Evolutionary conservation across 2,329 filamentous ascomycete species (phyloP).

Genomic region (Neoascochyta sp.): DNA sequence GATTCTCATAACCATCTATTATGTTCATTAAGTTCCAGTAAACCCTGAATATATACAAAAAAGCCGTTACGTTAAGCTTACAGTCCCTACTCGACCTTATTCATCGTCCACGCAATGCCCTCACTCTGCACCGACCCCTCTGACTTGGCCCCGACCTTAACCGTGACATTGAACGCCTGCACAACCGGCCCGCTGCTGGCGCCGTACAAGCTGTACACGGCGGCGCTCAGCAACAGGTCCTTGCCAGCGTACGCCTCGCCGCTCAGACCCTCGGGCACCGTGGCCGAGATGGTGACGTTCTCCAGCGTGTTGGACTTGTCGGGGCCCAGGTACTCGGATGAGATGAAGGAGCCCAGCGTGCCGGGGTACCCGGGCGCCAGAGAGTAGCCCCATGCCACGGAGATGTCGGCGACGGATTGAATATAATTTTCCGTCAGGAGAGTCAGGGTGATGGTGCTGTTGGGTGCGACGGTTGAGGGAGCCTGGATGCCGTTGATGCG

Average conservation of each 20-base stretch:
- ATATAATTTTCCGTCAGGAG: constrained; percentile 45
- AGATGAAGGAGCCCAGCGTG: constrained; percentile 30
- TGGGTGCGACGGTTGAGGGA: constrained; percentile 42
- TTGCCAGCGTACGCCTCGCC: constrained; percentile 9
- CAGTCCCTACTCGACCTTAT: too few species aligned
- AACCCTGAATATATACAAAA: too few species aligned
- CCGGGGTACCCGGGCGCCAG: constrained; percentile 18
- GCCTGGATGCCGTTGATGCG: constrained; percentile 46
- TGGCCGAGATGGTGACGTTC: constrained; percentile 22
- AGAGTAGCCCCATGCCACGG: constrained; percentile 44
- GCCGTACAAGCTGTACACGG: constrained; percentile 27
- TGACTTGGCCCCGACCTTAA: constrained; percentile 12
- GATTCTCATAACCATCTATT: too few species aligned
- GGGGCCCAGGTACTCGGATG: constrained; percentile 40
- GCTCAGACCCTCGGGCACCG: constrained; percentile 9
- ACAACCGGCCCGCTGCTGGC: constrained; percentile 7
- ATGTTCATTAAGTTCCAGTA: too few species aligned
- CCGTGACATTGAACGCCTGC: constrained; percentile 16
- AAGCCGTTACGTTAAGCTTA: too few species aligned
- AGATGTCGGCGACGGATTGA: constrained; percentile 45
- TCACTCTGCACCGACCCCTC: constrained; percentile 8
- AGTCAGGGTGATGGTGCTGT: constrained; percentile 37
- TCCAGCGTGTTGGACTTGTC: constrained; percentile 19
- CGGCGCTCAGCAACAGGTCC: constrained; percentile 17
- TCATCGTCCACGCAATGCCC: constrained; percentile 4